Percentiles rank a stretch among this genome's conserved stretches.
Evolutionary conservation across 441 rosid species (phyloP).

Genomic region (Brassica balearica): DNA sequence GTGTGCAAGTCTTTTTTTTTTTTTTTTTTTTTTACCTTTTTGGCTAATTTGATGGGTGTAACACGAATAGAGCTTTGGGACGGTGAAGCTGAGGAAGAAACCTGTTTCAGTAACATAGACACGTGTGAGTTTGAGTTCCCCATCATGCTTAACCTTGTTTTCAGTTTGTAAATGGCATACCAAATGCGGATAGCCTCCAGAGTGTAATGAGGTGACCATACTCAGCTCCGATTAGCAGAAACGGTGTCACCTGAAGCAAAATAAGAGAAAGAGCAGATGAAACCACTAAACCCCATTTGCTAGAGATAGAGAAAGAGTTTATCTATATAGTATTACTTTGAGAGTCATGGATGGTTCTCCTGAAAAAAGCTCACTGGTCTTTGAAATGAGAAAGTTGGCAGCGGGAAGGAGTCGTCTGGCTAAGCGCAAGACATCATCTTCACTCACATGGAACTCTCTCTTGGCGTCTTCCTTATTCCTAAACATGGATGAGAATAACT

Average conservation of each 20-base stretch:
- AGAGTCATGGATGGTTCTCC: slow-evolving; percentile 97
- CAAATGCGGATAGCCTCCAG: slow-evolving; percentile 75
- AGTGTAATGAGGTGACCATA: slow-evolving; percentile 81
- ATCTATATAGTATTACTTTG: slow-evolving; percentile 52
- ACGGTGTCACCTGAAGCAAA: slow-evolving; percentile 72
- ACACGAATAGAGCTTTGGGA: slow-evolving; percentile 73
- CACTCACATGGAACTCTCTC: slow-evolving; percentile 61
- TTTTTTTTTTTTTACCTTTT: slow-evolving; percentile 53
- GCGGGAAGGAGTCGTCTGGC: slow-evolving; percentile 79
- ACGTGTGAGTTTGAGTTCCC: slow-evolving; percentile 10
- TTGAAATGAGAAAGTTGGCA: slow-evolving; percentile 73
- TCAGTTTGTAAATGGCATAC: slow-evolving; percentile 46
- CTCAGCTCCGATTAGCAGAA: slow-evolving; percentile 90
- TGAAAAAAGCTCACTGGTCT: slow-evolving; percentile 75
- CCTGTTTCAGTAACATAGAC: slow-evolving; percentile 58
- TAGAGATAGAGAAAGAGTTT: neutral
- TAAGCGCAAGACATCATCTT: slow-evolving; percentile 70
- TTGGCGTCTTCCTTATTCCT: slow-evolving; percentile 53
- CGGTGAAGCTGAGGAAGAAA: slow-evolving; percentile 82
- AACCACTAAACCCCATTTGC: slow-evolving; percentile 4
- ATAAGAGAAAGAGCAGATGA: slow-evolving; percentile 23
- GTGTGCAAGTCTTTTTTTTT: neutral
- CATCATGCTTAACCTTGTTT: slow-evolving; percentile 9
- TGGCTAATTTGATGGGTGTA: slow-evolving; percentile 66
- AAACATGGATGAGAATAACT: neutral